Evolutionary conservation across 208 protist genomes (phyloP).

Genomic region (Crithidia bombi): DNA sequence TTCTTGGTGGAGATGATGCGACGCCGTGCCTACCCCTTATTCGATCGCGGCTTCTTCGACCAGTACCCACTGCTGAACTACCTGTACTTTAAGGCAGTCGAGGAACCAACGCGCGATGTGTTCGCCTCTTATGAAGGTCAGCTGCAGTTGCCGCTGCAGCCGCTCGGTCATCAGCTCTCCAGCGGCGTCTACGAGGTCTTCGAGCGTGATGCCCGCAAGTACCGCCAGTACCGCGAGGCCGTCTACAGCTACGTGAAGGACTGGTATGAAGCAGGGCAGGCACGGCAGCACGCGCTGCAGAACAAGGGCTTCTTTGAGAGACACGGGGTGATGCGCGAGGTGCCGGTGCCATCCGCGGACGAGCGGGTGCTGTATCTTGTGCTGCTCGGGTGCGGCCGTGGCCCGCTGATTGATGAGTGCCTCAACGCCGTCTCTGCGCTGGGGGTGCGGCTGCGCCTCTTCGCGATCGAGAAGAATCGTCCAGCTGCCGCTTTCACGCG

Average conservation of each 20-base stretch:
- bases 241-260: slow-evolving; percentile 72
- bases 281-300: slow-evolving; percentile 38
- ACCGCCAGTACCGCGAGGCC: slow-evolving; percentile 93
- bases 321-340: slow-evolving; percentile 19
- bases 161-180: slow-evolving; percentile 97
- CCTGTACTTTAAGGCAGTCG: slow-evolving; percentile 50
- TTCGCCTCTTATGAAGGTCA: slow-evolving; percentile 90
- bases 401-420: slow-evolving; percentile 91
- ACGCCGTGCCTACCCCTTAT: slow-evolving; percentile 65
- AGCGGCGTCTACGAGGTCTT: slow-evolving; percentile 98
- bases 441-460: slow-evolving; percentile 83
- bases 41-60: slow-evolving; percentile 63
- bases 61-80: slow-evolving; percentile 71
- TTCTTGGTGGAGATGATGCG: slow-evolving; percentile 85
- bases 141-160: slow-evolving; percentile 96
- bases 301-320: slow-evolving; percentile 23
- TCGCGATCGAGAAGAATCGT: slow-evolving; percentile 98
- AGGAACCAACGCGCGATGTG: slow-evolving; percentile 52
- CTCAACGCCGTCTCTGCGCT: slow-evolving; percentile 81
- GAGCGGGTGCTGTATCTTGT: slow-evolving; percentile 84
- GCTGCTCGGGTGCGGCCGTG: slow-evolving; percentile 97
- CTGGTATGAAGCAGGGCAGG: slow-evolving; percentile 38
- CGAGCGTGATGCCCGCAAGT: slow-evolving; percentile 98
- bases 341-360: slow-evolving; percentile 11
- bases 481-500: slow-evolving; percentile 94